A percentile compares a stretch with the other conserved stretches of the same genome.
phyloP scores from a whole-genome alignment of 2,329 filamentous ascomycete species.

The Hypoxylon sp. region DNA sequence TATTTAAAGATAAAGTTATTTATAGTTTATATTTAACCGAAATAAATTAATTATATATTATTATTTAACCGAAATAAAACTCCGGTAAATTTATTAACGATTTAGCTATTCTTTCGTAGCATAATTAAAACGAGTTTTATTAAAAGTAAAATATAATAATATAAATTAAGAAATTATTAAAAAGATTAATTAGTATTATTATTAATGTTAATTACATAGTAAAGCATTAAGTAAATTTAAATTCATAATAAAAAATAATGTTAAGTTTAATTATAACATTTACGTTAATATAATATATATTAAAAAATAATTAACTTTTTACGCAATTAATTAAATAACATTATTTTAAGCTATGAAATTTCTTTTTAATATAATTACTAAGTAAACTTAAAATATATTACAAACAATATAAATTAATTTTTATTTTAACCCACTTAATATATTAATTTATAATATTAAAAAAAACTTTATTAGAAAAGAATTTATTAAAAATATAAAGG shows the following conservation, averaged over 20 bases:
- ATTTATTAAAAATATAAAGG: too few relatives aligned
- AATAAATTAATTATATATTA: slow-evolving; percentile 6
- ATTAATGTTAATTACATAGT: too few relatives aligned
- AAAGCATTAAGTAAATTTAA: too few relatives aligned
- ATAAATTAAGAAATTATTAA: slow-evolving; percentile 2
- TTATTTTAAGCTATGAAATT: slow-evolving; percentile 8
- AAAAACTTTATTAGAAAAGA: too few relatives aligned
- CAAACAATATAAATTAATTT: slow-evolving; percentile 10
- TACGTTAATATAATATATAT: slow-evolving; percentile 10
- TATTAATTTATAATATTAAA: neutral
- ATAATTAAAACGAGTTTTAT: neutral
- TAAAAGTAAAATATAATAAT: slow-evolving; percentile 15
- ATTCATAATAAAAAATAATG: slow-evolving; percentile 9
- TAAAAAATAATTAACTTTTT: slow-evolving; percentile 2
- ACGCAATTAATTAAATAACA: slow-evolving; percentile 3
- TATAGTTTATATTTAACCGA: too few relatives aligned
- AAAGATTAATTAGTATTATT: too few relatives aligned
- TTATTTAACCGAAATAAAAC: slow-evolving; percentile 7
- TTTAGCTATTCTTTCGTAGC: slow-evolving; percentile 2
- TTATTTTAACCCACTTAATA: neutral
- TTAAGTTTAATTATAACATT: slow-evolving; percentile 17
- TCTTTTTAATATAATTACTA: slow-evolving; percentile 2
- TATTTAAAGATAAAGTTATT: too few relatives aligned
- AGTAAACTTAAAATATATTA: slow-evolving; percentile 1
- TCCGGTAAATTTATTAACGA: slow-evolving; percentile 9